Evolutionary conservation across 495 filamentous ascomycete species (phyloP), one percentile per base, ranked within the genome.

Genomic region (Xylaria intraflava): DNA sequence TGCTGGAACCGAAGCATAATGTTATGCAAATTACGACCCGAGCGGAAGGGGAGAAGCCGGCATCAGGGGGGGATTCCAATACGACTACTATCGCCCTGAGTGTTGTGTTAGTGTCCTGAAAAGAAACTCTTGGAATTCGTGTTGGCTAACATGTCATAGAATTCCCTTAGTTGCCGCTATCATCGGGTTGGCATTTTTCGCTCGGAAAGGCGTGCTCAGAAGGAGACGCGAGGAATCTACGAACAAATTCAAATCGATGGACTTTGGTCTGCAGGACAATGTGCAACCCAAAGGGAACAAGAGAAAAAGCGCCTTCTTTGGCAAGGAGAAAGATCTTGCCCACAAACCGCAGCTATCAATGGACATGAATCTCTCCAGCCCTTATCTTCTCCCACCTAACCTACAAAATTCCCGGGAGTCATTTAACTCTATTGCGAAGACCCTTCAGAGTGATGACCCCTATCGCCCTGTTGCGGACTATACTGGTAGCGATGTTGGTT

Each of bases 171-270:
- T 84, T 12, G 69, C 76, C 58, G 88, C 86, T 12, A 62, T 88
- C 6, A 54, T 84, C 20, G 76, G 88, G 23, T 76, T 96, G 43
- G 53, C 92, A 49, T 86, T 81, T 59, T 76, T 98, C 27, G 90
- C 95, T 61, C 81, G 87, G 12, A 77, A 87, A 65, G 85, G 88
- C 60, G 72, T 87, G 14, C 80, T 81, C 59, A 92, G 80, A 58
- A 79, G 90, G 53, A 75, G 78, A 54, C 72, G 72, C 36, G 93
- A 98, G 73, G 93, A 98, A 67, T 76, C 78, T 27, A 82, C 87
- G 55, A 92, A 96, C 65, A 87, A 88, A 59, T 88, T 94, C 67
- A 94, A 86, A 63, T 95, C 89, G 2, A 79, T 97, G 64, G 93
- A 98, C 67, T 98, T 97, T 66, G 93, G 93, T 26, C 69, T 96